phyloP scores from a whole-genome alignment of 2,329 filamentous ascomycete genomes.

The Juglanconis sp. region DNA sequence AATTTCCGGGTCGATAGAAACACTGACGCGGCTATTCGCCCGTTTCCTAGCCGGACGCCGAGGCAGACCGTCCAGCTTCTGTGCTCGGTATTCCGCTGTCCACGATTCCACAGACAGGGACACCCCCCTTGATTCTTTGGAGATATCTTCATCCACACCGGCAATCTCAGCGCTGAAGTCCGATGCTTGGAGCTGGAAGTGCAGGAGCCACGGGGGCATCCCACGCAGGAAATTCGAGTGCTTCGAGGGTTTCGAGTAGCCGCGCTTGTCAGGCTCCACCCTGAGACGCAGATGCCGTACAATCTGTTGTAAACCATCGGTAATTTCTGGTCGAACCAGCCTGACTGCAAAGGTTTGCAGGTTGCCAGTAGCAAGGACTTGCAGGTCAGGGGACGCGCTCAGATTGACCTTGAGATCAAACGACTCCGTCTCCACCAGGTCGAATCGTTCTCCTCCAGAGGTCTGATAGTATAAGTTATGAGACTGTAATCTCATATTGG shows the following conservation, averaged over 20 bases:
- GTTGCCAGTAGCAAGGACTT: constrained; percentile 74
- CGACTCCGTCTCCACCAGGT: constrained; percentile 81
- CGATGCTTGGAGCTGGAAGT: constrained; percentile 79
- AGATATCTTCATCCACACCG: constrained; percentile 80
- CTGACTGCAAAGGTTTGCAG: constrained; percentile 85
- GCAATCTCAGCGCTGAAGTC: constrained; percentile 90
- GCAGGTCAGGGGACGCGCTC: constrained; percentile 79
- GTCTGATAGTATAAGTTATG: constrained; percentile 96
- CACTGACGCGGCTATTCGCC: constrained; percentile 67
- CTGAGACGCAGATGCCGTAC: constrained; percentile 76
- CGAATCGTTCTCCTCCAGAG: constrained; percentile 74
- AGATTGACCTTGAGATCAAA: constrained; percentile 84
- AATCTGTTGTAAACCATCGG: constrained; percentile 87
- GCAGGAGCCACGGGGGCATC: constrained; percentile 79
- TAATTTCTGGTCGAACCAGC: constrained; percentile 89
- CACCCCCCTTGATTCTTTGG: constrained; percentile 75
- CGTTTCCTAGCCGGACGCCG: constrained; percentile 62
- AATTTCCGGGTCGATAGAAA: constrained; percentile 67
- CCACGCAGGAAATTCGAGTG: constrained; percentile 71
- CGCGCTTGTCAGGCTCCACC: constrained; percentile 60
- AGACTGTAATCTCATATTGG: constrained; percentile 77
- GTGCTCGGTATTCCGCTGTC: constrained; percentile 83
- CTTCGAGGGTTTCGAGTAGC: constrained; percentile 43
- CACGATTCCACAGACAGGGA: constrained; percentile 85
- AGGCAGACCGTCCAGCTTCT: constrained; percentile 65